Evolutionary conservation across 371 early-diverging fungal genomes (phyloP), one percentile per base, ranked within the genome.

Genomic region (Umbelopsis sp.): DNA sequence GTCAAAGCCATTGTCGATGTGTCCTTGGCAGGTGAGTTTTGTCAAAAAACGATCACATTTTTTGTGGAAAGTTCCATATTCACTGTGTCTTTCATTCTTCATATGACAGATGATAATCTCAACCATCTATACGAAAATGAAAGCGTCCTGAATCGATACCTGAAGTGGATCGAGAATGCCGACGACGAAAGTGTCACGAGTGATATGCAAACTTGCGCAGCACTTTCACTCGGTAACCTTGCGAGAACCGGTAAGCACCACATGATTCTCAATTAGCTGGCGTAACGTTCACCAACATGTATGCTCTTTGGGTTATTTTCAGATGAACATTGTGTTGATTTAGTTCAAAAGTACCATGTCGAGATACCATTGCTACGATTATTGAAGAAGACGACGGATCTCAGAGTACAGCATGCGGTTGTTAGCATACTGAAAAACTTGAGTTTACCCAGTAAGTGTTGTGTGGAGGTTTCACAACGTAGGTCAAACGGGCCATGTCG

Each of bases 391-490:
- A 83, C 86, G 0, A 81, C 79, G n/a, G 85, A 87, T 67, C 76
- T 88, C 4, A 83, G 81, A 65, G 80, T 86, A 12, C 86, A 85
- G 50, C 87, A 87, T 70, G 87, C 86, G 8, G 80, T 87, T 10
- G 76, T 88, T 66, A 85, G 90, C 18, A 80, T 86, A 10, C 74
- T 90, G 10, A 85, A 86, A 46, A 88, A 90, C 69, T 76, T 90
- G 35, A 85, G 87, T 63, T 74, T 90, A 37, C 83, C 90, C 67
- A 83, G 85, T 83, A 79, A 71, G 66, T 67, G 10, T 1, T 45
- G 45, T 18, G 29, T 10, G 18, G 9, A 48, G 32, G 16, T 18
- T 29, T 8, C 12, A 46, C 14, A 16, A 4, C 46, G 3, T 45
- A 38, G 20, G 4, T 41, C 11, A 12, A 41, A 12, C 41, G 7